phyloP scores from a whole-genome alignment of 129 eudicot genomes.

The Deinandra increscens region DNA sequence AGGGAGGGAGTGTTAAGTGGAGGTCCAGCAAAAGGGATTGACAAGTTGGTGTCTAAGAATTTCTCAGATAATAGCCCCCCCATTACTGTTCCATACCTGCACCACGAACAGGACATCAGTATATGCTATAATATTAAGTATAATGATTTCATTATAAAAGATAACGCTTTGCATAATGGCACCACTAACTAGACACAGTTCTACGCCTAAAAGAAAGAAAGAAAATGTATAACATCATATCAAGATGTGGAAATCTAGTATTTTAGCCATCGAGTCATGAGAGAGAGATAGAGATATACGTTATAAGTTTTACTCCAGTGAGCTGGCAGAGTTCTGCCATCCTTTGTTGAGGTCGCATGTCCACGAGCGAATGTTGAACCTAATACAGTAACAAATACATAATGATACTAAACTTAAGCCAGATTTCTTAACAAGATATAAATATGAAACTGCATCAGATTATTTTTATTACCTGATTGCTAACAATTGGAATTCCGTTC shows the following conservation, averaged over 20 bases:
- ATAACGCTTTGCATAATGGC: neutral
- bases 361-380: conserved; percentile 98
- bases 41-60: conserved; percentile 85
- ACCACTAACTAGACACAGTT: neutral
- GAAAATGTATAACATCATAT: neutral
- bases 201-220: neutral
- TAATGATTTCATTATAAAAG: neutral
- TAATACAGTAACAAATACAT: conserved; percentile 27
- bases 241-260: neutral
- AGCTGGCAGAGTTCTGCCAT: conserved; percentile 99
- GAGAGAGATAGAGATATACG: conserved; percentile 74
- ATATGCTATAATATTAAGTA: neutral
- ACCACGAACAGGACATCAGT: conserved; percentile 14
- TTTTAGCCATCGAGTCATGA: neutral
- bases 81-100: conserved; percentile 99
- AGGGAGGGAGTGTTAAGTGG: conserved; percentile 95
- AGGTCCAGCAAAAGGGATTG: conserved; percentile 97
- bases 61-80: conserved; percentile 94
- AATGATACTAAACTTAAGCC: conserved; percentile 3
- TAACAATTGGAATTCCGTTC: conserved; percentile 90
- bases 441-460: neutral
- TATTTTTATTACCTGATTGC: conserved; percentile 68
- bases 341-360: conserved; percentile 98
- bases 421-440: neutral
- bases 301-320: conserved; percentile 93